Base-by-base conservation (phyloP, 768 basidiomycete genomes). In the Xerocomus brunneocitrinus region DNA sequence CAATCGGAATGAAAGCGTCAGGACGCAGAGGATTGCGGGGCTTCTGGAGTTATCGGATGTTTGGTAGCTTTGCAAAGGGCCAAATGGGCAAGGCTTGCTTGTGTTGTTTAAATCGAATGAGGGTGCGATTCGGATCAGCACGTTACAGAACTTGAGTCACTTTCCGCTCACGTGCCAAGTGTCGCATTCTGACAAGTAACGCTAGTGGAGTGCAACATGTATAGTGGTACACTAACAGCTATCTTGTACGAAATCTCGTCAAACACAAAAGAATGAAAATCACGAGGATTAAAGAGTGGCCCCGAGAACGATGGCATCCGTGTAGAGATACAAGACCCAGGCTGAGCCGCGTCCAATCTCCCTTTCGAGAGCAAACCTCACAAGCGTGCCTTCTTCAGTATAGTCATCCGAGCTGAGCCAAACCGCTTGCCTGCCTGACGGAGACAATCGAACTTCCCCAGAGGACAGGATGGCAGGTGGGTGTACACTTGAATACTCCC, bases 181-280 rank as follows among this genome's bases (percentile, higher is more conserved):
- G 19, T 19, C 19, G 19, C 19, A 19, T 19, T 19, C 19, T 19
- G 19, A 19, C 19, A 19, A 19, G 19, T 19, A 19, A 19, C 19
- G 19, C 19, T 19, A 19, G 19, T 19, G 19, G 19, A 19, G 19
- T 19, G 19, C 27, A 83, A 59, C 24, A 81, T 61, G 63, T 79
- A 82, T 39, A 85, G 19, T 19, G 76, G 73, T 12, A 83, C 65
- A 8, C 75, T 77, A 13, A 83, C 62, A 59, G 71, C 79, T 28
- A 84, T 68, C 32, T 74, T 70, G 30, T 83, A 81, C 3, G 74
- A 75, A 24, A 25, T 24, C 22, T 24, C 40, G 13, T 41, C 40
- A 25, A 41, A 41, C 24, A 41, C 40, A 24, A 41, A 41, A 25
- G 40, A 41, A 41, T 41, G 40, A 13, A 41, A 25, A 24, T 41